Evolutionary conservation across 2,329 filamentous ascomycete species (phyloP).

Genomic region (Berkeleyomyces basicola): DNA sequence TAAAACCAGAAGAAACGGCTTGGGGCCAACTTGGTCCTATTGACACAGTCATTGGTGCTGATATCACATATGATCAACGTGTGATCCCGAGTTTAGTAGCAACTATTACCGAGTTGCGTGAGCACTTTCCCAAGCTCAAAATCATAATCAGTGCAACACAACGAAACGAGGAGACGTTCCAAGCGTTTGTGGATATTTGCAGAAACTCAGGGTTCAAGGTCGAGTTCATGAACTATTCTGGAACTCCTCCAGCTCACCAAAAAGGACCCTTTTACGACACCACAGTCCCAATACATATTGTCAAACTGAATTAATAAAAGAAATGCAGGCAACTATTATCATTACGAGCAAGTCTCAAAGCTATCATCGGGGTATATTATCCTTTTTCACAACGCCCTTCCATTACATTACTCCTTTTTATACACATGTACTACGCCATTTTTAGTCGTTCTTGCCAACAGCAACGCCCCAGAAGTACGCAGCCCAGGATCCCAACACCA

Average conservation of each 20-base stretch:
- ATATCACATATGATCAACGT: conserved; percentile 58
- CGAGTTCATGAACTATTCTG: conserved; percentile 26
- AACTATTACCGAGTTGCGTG: conserved; percentile 46
- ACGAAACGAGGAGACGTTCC: conserved; percentile 52
- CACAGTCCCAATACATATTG: conserved; percentile 40
- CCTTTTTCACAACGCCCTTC: not conserved
- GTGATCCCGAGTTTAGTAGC: conserved; percentile 46
- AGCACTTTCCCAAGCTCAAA: conserved; percentile 35
- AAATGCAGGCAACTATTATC: not conserved
- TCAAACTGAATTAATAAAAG: conserved; percentile 5
- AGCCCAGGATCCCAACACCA: conserved; percentile 35
- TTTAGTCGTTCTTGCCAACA: conserved; percentile 29
- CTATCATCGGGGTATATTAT: not conserved
- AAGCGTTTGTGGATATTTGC: conserved; percentile 44
- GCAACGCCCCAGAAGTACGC: conserved; percentile 46
- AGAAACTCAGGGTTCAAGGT: conserved; percentile 29
- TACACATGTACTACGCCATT: not conserved
- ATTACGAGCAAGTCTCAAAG: not conserved
- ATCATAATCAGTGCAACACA: conserved; percentile 56
- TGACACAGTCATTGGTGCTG: conserved; percentile 57
- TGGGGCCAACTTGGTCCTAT: conserved; percentile 18
- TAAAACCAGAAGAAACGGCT: conserved; percentile 27
- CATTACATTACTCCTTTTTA: not conserved
- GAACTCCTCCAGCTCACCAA: conserved; percentile 28
- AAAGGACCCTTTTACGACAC: conserved; percentile 48